A percentile compares a stretch with the other conserved stretches of the same genome.
These are phyloP conservation scores for Ustilago shanxiensis DNA, from an alignment of 1,284 basidiomycete species.

Conservation along the genomic window DNA sequence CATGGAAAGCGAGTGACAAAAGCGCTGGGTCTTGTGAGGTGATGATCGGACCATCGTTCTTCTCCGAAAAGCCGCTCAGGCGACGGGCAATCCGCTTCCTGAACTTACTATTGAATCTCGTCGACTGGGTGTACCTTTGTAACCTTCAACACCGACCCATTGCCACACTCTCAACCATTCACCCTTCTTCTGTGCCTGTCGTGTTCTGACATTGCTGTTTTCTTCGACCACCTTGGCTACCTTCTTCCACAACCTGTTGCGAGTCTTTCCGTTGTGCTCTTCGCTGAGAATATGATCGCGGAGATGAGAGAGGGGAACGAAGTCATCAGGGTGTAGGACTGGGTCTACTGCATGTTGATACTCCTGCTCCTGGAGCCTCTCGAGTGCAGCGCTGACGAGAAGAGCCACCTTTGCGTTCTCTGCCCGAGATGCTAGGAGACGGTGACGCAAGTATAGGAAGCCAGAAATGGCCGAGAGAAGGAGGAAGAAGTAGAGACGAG, in stretches of 20 bases:
- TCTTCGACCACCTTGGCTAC: constrained; percentile 90
- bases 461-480: background rate
- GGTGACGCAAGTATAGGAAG: constrained; percentile 32
- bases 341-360: constrained; percentile 87
- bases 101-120: background rate
- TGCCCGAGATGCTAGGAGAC: constrained; percentile 16
- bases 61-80: constrained; percentile 2
- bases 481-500: constrained; percentile 40
- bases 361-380: constrained; percentile 73
- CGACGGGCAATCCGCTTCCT: constrained; percentile 12
- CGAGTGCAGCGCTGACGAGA: constrained; percentile 50
- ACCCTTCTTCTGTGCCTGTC: constrained; percentile 86
- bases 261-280: constrained; percentile 79
- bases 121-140: constrained; percentile 11
- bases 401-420: constrained; percentile 34
- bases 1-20: background rate
- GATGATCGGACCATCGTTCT: background rate
- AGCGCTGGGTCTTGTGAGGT: background rate
- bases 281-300: constrained; percentile 89
- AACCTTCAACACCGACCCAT: constrained; percentile 71
- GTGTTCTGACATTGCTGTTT: constrained; percentile 92
- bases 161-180: constrained; percentile 76
- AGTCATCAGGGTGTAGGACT: constrained; percentile 80
- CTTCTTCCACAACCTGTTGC: constrained; percentile 83
- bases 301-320: constrained; percentile 87